phyloP scores from a whole-genome alignment of 176 grass and related monocot species.

The Oryza brachyantha region DNA sequence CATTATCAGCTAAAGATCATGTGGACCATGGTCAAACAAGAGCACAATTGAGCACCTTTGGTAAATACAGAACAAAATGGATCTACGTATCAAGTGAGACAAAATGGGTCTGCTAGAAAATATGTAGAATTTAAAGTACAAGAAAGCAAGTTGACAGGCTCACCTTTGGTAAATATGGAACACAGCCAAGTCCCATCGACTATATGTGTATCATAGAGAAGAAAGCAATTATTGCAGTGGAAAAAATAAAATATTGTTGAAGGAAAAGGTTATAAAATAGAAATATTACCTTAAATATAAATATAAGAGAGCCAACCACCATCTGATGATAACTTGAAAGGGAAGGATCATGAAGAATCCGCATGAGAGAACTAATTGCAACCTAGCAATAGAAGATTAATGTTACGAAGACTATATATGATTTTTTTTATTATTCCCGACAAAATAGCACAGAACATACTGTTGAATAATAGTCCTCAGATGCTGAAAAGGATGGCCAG shows the following conservation, averaged over 20 bases:
- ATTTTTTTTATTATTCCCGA: neutral
- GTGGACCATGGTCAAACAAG: constrained; percentile 2
- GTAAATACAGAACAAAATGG: neutral
- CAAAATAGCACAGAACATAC: constrained; percentile 47
- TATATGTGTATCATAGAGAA: constrained; percentile 42
- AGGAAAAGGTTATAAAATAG: constrained; percentile 15
- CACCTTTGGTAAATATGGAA: constrained; percentile 97
- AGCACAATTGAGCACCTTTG: neutral
- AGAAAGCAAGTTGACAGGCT: constrained; percentile 24
- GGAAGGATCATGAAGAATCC: constrained; percentile 92
- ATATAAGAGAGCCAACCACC: constrained; percentile 90
- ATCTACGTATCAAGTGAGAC: neutral
- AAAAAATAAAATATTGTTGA: constrained; percentile 23
- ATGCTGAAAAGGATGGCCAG: constrained; percentile 93
- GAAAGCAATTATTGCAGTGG: constrained; percentile 21
- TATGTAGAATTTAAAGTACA: neutral
- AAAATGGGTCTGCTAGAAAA: neutral
- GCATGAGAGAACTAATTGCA: constrained; percentile 95
- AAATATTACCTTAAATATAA: constrained; percentile 90
- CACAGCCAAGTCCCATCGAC: constrained; percentile 98
- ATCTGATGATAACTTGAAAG: constrained; percentile 99
- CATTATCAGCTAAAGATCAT: neutral
- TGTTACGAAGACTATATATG: constrained; percentile 17
- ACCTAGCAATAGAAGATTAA: constrained; percentile 54
- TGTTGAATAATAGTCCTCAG: constrained; percentile 97